Conservation (phyloP, 257 asterid species). For the Gardenia jasminoides region DNA sequence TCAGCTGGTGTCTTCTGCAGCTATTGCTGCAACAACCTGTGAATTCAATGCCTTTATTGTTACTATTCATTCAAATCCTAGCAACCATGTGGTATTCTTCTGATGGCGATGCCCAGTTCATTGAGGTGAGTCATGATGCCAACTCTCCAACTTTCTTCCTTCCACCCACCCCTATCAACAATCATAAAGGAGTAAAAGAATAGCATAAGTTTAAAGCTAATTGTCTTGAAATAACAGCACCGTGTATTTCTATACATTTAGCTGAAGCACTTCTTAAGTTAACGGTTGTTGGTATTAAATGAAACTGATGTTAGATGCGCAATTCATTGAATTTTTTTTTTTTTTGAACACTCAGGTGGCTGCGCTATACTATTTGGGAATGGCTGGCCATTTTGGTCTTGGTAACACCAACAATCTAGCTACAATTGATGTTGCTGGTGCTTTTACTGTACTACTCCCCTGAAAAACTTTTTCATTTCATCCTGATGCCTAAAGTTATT, state of each 20-base stretch:
- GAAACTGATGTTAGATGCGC: background rate
- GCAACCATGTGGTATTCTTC: constrained; percentile 46
- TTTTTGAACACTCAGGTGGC: constrained; percentile 52
- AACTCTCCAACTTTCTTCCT: constrained; percentile 1
- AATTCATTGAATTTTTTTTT: background rate
- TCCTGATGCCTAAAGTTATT: background rate
- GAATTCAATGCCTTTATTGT: constrained; percentile 59
- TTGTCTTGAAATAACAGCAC: background rate
- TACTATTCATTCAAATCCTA: constrained; percentile 59
- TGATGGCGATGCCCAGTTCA: constrained; percentile 49
- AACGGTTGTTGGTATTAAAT: background rate
- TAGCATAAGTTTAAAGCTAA: background rate
- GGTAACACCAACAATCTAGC: constrained; percentile 96
- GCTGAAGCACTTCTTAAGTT: background rate
- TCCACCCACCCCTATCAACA: background rate
- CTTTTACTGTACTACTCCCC: constrained; percentile 56
- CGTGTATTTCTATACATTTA: background rate
- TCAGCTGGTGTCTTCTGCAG: constrained; percentile 82
- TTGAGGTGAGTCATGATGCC: constrained; percentile 59
- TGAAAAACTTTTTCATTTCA: background rate
- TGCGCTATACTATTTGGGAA: constrained; percentile 73
- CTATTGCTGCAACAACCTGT: constrained; percentile 80
- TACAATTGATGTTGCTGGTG: constrained; percentile 94
- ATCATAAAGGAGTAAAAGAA: too few relatives aligned
- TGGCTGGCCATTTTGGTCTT: constrained; percentile 92